Evolutionary conservation across 805 yeast species (phyloP), one percentile per base, ranked within the genome.

Genomic region (Pichia californica): DNA sequence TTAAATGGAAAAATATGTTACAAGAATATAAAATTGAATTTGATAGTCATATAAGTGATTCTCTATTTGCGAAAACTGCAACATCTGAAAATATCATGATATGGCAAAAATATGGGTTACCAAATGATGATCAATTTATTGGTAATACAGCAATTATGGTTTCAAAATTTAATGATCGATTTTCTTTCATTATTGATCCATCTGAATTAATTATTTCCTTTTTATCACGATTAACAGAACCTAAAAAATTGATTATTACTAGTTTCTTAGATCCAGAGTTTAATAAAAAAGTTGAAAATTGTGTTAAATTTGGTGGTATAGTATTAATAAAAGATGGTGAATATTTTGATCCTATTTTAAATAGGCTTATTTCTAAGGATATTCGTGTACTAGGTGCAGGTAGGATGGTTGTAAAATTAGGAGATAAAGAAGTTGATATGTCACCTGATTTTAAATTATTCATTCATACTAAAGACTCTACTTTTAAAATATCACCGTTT

Each of bases 271-370:
- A 84, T 52, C 74, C 70, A 5, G 76, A 82, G 0, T 85, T 81
- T 57, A 57, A 74, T 3, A 81, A 79, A 50, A 83, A 77, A 34
- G 55, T 91, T 14, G 95, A 88, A 57, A 83, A 87, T 53, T 82
- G 95, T 0, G 57, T 89, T 23, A 68, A 93, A 50, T 89, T 89
- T 68, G 97, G 98, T 5, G 88, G 86, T 3, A 53, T 75, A 1
- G 65, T 91, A 7, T 56, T 89, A 13, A 70, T 91, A 15, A 77
- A 77, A 51, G 91, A 91, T 62, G 88, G 89, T 4, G 97, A 91
- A 55, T 65, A 72, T 50, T 80, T 75, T 55, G 91, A 91, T 57
- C 95, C 96, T 0, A 63, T 85, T 7, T 56, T 91, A 10, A 75
- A 75, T 44, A 70, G 83, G 0, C 61, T 91, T 1, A 59, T 91